These are phyloP conservation scores for Phragmites australis DNA, from an alignment of 176 grass and related monocot genomes.

Conservation along the genomic window DNA sequence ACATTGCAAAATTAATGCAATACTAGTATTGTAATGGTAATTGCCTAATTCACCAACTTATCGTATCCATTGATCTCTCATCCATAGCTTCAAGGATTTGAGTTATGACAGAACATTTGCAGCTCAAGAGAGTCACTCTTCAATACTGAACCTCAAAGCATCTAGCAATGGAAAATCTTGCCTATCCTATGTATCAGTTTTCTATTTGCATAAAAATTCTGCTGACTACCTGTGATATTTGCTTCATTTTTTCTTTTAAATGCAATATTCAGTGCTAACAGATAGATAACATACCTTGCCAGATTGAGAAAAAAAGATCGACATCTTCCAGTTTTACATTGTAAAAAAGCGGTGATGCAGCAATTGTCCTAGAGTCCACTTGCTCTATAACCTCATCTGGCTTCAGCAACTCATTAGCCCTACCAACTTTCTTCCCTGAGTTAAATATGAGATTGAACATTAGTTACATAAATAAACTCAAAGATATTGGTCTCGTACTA, in stretches of 20 bases:
- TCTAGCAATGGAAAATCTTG: not conserved
- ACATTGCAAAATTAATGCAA: not conserved
- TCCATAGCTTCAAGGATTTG: not conserved
- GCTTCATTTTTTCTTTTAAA: not conserved
- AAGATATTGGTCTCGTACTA: not conserved
- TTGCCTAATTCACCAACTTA: conserved; percentile 18
- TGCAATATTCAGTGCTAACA: conserved; percentile 3
- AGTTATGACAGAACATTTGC: not conserved
- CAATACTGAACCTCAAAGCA: conserved; percentile 18
- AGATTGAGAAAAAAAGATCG: conserved; percentile 62
- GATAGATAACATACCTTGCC: conserved; percentile 61
- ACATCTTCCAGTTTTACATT: conserved; percentile 82
- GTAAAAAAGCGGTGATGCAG: conserved; percentile 78
- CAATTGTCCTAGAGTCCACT: conserved; percentile 76
- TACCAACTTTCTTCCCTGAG: conserved; percentile 77
- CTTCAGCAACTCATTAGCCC: conserved; percentile 60
- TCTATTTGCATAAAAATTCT: conserved; percentile 23
- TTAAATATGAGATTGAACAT: conserved; percentile 14
- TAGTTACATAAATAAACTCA: not conserved
- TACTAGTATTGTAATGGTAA: not conserved
- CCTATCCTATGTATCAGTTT: too few relatives aligned
- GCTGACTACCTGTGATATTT: not conserved
- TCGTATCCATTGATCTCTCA: not conserved
- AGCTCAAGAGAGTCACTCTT: not conserved
- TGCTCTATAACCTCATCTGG: conserved; percentile 82